Conservation (phyloP, 2,329 filamentous ascomycete genomes). For the Epicoccum nigrum region DNA sequence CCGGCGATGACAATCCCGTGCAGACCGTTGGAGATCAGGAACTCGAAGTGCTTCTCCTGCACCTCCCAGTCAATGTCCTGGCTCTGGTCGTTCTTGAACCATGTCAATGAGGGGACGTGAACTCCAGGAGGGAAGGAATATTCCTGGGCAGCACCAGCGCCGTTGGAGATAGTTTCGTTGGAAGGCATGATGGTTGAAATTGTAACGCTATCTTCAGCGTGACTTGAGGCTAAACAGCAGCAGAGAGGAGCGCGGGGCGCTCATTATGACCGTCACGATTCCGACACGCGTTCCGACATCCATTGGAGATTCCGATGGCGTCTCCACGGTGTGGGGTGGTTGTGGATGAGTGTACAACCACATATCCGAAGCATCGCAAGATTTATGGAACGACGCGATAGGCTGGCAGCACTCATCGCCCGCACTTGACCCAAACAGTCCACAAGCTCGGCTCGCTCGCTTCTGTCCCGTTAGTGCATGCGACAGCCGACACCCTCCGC, state of each 20-base stretch:
- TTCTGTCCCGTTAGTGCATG: slow-evolving; percentile 9
- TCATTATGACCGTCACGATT: slow-evolving; percentile 24
- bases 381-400: slow-evolving; percentile 16
- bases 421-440: slow-evolving; percentile 6
- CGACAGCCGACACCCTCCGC: slow-evolving; percentile 20
- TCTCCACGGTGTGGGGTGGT: slow-evolving; percentile 15
- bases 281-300: slow-evolving; percentile 28
- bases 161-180: slow-evolving; percentile 33
- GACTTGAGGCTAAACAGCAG: not conserved
- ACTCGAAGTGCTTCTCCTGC: slow-evolving; percentile 61
- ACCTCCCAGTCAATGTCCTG: slow-evolving; percentile 64
- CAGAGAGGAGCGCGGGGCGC: slow-evolving; percentile 15
- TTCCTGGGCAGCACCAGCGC: slow-evolving; percentile 34
- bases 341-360: slow-evolving; percentile 4
- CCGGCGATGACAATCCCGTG: slow-evolving; percentile 57
- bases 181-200: slow-evolving; percentile 34
- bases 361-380: slow-evolving; percentile 8
- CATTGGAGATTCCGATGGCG: slow-evolving; percentile 23
- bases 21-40: slow-evolving; percentile 60
- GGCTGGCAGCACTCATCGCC: slow-evolving; percentile 10
- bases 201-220: not conserved
- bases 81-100: slow-evolving; percentile 55
- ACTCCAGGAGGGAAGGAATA: slow-evolving; percentile 58
- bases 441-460: slow-evolving; percentile 1
- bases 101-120: slow-evolving; percentile 64